Evolutionary conservation across 306 rosid genomes (phyloP), one percentile per base, ranked within the genome.

Genomic region (Arachis hypogaea): DNA sequence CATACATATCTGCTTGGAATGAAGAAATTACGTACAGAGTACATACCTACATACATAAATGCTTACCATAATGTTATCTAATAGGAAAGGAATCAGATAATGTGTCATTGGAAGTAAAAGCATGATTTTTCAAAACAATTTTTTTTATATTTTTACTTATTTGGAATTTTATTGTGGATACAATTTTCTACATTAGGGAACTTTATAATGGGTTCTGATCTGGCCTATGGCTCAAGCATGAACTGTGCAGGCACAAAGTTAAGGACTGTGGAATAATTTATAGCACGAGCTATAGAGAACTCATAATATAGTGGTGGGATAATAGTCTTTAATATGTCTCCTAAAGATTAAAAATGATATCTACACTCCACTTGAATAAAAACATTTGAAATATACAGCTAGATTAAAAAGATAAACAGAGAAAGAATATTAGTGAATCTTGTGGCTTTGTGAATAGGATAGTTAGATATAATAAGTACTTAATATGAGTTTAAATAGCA

Each of bases 41-140:
- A 2, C 63, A 33, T 2, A 2, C 38, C 38, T 33, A 33, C 38
- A 33, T 33, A 33, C 4, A 33, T 33, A 33, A 49, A 66, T 77
- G 72, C 66, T 63, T 18, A 62, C 60, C 29, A 63, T 63, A 52
- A 80, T 80, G 43, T 44, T 12, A 12, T 47, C 80, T 50, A 61
- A 67, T 52, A 11, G 7, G 47, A 42, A 49, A 22, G 65, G 28
- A 45, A 45, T 9, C 11, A 18, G 3, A 30, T 11, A 46, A 8
- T 11, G 11, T 9, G 9, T 3, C 12, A 46, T 46, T 46, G 51
- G 51, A 46, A 33, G 38, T 8, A 46, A 46, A 10, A 3, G 51
- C 51, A 46, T 8, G 3, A 6, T 43, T 5, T 43, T 43, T 43
- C 2, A 7, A 43, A 6, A 43, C 7, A 43, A 43, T 43, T 43